These are phyloP conservation scores for Elsinoe ampelina DNA, from an alignment of 2,329 filamentous ascomycete species.

Conservation along the genomic window DNA sequence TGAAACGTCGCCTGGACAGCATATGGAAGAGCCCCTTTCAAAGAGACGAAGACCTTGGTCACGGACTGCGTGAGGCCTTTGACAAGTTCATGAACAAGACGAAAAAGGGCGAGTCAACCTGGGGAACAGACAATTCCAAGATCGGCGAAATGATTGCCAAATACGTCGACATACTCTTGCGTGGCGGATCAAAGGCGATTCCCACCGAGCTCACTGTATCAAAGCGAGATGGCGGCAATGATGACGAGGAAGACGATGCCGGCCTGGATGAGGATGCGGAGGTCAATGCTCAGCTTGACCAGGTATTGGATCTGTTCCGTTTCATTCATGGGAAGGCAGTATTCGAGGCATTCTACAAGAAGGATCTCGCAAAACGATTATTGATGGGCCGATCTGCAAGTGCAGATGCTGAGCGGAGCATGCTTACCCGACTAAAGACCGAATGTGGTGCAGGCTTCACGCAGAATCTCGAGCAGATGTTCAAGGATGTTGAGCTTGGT, in stretches of 20 bases:
- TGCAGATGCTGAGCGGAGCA: conserved; percentile 89
- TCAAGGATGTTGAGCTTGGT: conserved; percentile 91
- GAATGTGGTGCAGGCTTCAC: conserved; percentile 94
- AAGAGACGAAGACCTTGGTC: conserved; percentile 65
- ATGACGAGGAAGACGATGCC: conserved; percentile 48
- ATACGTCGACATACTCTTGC: conserved; percentile 81
- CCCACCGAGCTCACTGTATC: conserved; percentile 56
- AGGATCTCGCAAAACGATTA: conserved; percentile 79
- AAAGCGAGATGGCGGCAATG: conserved; percentile 44
- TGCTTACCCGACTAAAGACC: conserved; percentile 82
- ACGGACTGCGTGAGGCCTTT: conserved; percentile 76
- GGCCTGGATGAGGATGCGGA: conserved; percentile 84
- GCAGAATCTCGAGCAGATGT: conserved; percentile 97
- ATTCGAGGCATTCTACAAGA: conserved; percentile 99
- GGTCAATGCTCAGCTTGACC: conserved; percentile 83
- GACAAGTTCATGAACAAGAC: conserved; percentile 84
- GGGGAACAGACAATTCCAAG: conserved; percentile 79
- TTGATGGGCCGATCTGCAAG: conserved; percentile 89
- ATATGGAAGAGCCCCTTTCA: conserved; percentile 70
- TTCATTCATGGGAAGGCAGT: conserved; percentile 97
- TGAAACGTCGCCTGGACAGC: conserved; percentile 70
- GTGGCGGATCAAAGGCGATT: conserved; percentile 76
- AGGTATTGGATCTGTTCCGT: conserved; percentile 86
- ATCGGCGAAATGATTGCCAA: conserved; percentile 98
- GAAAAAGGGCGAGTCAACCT: conserved; percentile 60